These are phyloP conservation scores for Fusarium sp. DNA, from an alignment of 2,329 filamentous ascomycete genomes.

Conservation along the genomic window DNA sequence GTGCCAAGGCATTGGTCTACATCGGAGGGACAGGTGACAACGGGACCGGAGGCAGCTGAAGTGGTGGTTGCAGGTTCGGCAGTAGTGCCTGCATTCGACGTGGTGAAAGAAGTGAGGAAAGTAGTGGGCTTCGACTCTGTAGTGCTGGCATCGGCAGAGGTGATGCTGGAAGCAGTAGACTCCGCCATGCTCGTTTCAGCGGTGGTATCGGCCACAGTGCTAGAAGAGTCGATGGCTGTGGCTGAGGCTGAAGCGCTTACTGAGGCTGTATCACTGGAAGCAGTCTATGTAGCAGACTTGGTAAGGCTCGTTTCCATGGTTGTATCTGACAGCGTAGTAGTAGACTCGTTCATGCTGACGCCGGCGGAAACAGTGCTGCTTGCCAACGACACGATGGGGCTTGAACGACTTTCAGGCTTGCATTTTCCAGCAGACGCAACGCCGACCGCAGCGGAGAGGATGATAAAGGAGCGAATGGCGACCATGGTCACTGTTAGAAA, in stretches of 20 bases:
- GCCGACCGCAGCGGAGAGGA: fast-evolving
- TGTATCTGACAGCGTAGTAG: background rate
- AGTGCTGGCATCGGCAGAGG: background rate
- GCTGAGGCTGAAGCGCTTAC: background rate
- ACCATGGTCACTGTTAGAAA: background rate
- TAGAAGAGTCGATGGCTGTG: fast-evolving
- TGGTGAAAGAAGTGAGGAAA: background rate
- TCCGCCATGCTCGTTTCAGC: background rate
- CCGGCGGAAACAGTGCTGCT: background rate
- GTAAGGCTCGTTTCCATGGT: background rate
- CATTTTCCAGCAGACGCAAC: background rate
- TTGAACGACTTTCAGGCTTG: background rate
- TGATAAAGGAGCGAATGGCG: background rate
- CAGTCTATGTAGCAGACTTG: background rate
- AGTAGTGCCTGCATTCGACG: background rate
- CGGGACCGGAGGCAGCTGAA: fast-evolving
- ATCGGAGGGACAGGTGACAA: background rate
- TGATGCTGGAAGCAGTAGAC: background rate
- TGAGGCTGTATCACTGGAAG: background rate
- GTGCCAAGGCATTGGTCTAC: background rate
- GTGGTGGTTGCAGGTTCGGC: background rate
- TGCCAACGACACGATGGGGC: fast-evolving
- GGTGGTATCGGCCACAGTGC: background rate
- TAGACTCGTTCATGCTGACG: background rate
- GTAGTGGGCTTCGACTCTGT: background rate